Percentiles rank a stretch among this genome's conserved stretches.
These are phyloP conservation scores for Microcyclospora tardicrescens DNA, from an alignment of 2,329 filamentous ascomycete genomes.

Conservation along the genomic window DNA sequence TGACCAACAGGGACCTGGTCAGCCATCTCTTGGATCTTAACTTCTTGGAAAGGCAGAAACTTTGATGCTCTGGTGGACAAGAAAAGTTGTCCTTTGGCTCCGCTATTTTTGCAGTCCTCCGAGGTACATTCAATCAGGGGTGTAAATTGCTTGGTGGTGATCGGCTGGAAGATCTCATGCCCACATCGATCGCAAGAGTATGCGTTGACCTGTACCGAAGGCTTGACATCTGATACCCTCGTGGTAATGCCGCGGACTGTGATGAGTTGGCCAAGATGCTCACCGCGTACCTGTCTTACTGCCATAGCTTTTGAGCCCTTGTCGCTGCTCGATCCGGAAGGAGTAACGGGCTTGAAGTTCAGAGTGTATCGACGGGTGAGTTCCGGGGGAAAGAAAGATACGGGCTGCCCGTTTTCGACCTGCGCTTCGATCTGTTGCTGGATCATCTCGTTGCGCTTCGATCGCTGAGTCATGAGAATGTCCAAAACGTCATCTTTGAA, in stretches of 20 bases:
- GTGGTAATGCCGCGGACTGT: constrained; percentile 91
- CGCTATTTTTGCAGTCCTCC: constrained; percentile 76
- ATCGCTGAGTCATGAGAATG: constrained; percentile 86
- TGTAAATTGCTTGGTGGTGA: constrained; percentile 80
- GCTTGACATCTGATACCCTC: constrained; percentile 93
- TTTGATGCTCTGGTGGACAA: constrained; percentile 93
- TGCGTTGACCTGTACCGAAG: constrained; percentile 90
- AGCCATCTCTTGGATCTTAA: constrained; percentile 98
- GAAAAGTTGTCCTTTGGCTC: constrained; percentile 85
- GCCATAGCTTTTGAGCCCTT: constrained; percentile 54
- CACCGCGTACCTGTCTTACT: constrained; percentile 85
- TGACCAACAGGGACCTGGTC: constrained; percentile 97
- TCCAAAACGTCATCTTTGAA: constrained; percentile 98
- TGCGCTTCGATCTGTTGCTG: constrained; percentile 28
- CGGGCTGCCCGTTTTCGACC: constrained; percentile 43
- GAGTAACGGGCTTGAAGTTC: constrained; percentile 85
- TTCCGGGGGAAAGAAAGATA: constrained; percentile 78
- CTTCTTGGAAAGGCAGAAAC: constrained; percentile 92
- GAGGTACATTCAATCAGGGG: constrained; percentile 81
- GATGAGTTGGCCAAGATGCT: constrained; percentile 85
- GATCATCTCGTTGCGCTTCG: constrained; percentile 70
- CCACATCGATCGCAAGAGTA: constrained; percentile 96
- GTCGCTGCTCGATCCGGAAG: constrained; percentile 51
- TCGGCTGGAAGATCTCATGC: constrained; percentile 92
- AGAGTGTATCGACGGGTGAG: constrained; percentile 88